phyloP scores from a whole-genome alignment of 1,284 basidiomycete species.

The Moniliophthora roreri region DNA sequence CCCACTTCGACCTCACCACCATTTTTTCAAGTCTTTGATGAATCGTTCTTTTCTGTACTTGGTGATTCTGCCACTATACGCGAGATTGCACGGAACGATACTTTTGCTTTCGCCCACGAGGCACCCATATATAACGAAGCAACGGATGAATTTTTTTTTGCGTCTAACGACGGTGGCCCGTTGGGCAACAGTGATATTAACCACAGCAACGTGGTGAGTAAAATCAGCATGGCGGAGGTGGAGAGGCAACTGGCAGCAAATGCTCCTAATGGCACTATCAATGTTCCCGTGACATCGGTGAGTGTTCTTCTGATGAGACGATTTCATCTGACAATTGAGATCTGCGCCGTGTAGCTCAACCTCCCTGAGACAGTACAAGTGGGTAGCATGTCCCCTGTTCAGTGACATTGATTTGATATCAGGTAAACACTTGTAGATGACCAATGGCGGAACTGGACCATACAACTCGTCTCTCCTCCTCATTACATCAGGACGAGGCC shows the following conservation, averaged over 20 bases:
- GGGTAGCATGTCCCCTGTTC: background rate
- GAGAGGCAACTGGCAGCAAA: constrained; percentile 34
- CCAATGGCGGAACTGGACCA: constrained; percentile 75
- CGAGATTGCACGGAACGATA: constrained; percentile 54
- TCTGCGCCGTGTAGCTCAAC: constrained; percentile 35
- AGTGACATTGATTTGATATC: constrained; percentile 17
- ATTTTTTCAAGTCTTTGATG: constrained; percentile 71
- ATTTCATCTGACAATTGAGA: constrained; percentile 19
- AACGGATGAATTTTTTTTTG: constrained; percentile 34
- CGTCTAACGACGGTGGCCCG: constrained; percentile 44
- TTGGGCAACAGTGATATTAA: constrained; percentile 41
- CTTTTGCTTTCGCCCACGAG: constrained; percentile 74
- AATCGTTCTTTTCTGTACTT: constrained; percentile 57
- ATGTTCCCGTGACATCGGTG: constrained; percentile 56
- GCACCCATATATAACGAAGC: constrained; percentile 62
- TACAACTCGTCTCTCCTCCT: constrained; percentile 64
- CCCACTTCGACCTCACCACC: constrained; percentile 46
- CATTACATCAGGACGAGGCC: constrained; percentile 65
- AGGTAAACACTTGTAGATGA: constrained; percentile 62
- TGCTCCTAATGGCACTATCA: constrained; percentile 37
- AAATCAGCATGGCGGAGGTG: constrained; percentile 46
- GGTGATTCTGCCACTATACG: constrained; percentile 58
- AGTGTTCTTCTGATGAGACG: constrained; percentile 22
- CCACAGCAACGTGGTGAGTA: constrained; percentile 45
- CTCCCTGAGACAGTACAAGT: constrained; percentile 44